Evolutionary conservation across 2,329 filamentous ascomycete genomes (phyloP).

Genomic region (Blastomyces parvus): DNA sequence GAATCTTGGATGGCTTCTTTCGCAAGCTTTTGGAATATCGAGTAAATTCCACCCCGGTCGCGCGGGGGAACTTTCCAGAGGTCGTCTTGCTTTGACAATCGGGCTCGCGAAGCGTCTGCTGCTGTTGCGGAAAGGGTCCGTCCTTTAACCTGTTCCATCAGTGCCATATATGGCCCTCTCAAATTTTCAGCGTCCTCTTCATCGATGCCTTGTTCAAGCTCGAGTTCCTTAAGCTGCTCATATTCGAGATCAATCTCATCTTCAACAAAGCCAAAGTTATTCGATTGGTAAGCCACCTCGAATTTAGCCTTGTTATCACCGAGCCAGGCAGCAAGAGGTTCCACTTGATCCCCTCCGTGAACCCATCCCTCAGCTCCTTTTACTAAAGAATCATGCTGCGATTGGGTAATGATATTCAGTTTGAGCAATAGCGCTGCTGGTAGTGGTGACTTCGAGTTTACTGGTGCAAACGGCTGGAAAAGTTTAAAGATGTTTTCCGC

Average conservation of each 20-base stretch:
- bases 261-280: slow-evolving; percentile 45
- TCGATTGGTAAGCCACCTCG: slow-evolving; percentile 35
- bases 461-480: slow-evolving; percentile 34
- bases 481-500: slow-evolving; percentile 34
- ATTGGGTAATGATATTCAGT: slow-evolving; percentile 50
- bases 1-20: slow-evolving; percentile 40
- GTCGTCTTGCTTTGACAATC: slow-evolving; percentile 37
- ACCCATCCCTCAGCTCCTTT: slow-evolving; percentile 40
- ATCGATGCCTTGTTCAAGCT: slow-evolving; percentile 46
- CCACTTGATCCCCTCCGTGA: slow-evolving; percentile 24
- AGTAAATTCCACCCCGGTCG: slow-evolving; percentile 57
- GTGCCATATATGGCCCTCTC: slow-evolving; percentile 35
- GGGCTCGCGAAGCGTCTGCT: slow-evolving; percentile 29
- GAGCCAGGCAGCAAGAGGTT: slow-evolving; percentile 48
- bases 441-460: slow-evolving; percentile 38
- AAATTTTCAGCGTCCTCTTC: slow-evolving; percentile 49
- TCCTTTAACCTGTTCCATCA: slow-evolving; percentile 36
- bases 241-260: slow-evolving; percentile 54
- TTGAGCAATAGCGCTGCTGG: slow-evolving; percentile 46
- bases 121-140: slow-evolving; percentile 10
- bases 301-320: slow-evolving; percentile 43
- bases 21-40: slow-evolving; percentile 49
- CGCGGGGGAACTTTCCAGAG: slow-evolving; percentile 51
- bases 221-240: slow-evolving; percentile 52
- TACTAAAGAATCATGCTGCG: slow-evolving; percentile 55